Evolutionary conservation across 192 early-diverging fungal species (phyloP), one percentile per base, ranked within the genome.

Genomic region (Coemansia sp.): DNA sequence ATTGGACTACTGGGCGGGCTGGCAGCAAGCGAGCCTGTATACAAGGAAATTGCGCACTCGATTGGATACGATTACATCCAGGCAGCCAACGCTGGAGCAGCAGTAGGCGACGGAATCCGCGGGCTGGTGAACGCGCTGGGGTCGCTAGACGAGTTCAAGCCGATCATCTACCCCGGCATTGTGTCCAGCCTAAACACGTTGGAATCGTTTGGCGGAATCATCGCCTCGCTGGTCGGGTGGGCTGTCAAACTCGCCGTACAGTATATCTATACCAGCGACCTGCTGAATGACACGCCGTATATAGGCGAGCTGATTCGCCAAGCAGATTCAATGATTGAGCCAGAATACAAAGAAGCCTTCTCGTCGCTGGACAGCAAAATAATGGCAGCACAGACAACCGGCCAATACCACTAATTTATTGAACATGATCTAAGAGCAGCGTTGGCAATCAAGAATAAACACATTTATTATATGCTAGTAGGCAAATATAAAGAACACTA

Each of bases 271-370:
- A 67, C 35, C 53, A 60, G 73, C 54, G 48, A 52, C 45, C 32
- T 70, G 19, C 62, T 69, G 10, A 70, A 77, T 40, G 52, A 77
- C 48, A 77, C 67, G 16, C 73, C 73, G 14, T 77, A 70, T 33
- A 63, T 77, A 23, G 73, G 73, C 50, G 67, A 77, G 64, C 57
- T 77, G 30, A 77, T 77, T 29, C 50, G 67, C 18, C 58, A 50
- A 3, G 73, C 64, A 18, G 58, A 69, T 12, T 27, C 55, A 4
- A 62, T 63, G 59, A 63, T 70, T 9, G 27, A 19, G 19, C 56
- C 67, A 6, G 66, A 76, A 49, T 65, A 58, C 28, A 55, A 43
- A 18, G 44, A 57, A 6, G 40, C 24, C 6, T 25, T 65, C 11
- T 32, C 29, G 11, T 60, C 57, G 18, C 32, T 71, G 23, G 53